Conservation (phyloP, 305 asterid genomes). For the Ajuga reptans region DNA sequence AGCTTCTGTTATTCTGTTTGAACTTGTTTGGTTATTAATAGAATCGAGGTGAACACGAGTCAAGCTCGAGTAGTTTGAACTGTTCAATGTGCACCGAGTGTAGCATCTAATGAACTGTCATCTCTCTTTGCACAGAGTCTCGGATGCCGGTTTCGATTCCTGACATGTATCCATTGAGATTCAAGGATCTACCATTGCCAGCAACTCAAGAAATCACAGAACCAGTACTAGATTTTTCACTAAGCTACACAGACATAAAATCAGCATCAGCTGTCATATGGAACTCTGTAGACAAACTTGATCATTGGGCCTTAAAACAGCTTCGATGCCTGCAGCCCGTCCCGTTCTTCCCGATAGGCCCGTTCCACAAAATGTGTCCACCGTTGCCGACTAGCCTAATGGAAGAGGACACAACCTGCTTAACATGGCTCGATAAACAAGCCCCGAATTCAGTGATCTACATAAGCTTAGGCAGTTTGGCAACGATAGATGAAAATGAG, state of each 20-base stretch:
- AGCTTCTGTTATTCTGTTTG: no score
- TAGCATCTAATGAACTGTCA: not conserved
- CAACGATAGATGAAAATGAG: constrained; percentile 28
- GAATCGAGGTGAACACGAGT: no score
- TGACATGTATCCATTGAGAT: constrained; percentile 29
- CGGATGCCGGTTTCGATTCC: constrained; percentile 27
- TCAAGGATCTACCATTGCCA: constrained; percentile 33
- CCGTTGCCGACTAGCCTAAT: constrained; percentile 25
- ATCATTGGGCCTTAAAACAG: constrained; percentile 16
- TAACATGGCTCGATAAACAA: constrained; percentile 45
- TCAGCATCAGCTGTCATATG: constrained; percentile 37
- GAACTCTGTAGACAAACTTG: constrained; percentile 39
- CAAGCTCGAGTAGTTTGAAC: no score
- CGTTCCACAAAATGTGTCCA: constrained; percentile 38
- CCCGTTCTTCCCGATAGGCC: constrained; percentile 41
- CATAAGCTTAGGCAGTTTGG: constrained; percentile 41
- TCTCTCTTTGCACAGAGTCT: constrained; percentile 25
- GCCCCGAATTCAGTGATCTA: constrained; percentile 36
- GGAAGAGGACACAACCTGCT: constrained; percentile 30
- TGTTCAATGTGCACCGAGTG: not conserved
- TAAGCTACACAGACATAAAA: constrained; percentile 12
- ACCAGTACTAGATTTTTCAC: not conserved
- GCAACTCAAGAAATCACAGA: constrained; percentile 8
- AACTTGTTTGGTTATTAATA: no score
- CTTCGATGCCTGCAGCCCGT: constrained; percentile 25